Conservation (phyloP, 2,329 filamentous ascomycete species). For the Pyrenophora seminiperda region DNA sequence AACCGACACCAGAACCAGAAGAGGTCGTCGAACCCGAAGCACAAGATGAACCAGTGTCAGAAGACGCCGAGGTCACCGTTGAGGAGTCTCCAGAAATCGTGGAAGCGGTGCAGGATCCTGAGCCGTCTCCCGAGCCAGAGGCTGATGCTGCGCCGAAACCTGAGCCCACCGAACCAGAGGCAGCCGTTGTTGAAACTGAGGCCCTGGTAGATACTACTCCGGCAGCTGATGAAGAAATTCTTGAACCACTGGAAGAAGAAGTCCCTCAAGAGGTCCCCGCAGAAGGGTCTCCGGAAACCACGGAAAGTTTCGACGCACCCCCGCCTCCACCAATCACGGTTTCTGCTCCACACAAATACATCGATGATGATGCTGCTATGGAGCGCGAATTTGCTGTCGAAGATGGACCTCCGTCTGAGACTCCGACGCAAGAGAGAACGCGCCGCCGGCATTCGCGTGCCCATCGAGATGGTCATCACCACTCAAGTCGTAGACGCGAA, state of each 20-base stretch:
- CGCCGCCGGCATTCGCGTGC: constrained; percentile 40
- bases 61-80: too few species aligned
- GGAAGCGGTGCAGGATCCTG: background rate
- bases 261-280: background rate
- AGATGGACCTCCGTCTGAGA: constrained; percentile 28
- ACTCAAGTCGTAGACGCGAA: constrained; percentile 37
- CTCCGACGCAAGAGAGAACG: constrained; percentile 32
- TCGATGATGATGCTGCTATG: constrained; percentile 11
- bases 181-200: background rate
- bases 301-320: background rate
- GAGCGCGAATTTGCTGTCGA: constrained; percentile 37
- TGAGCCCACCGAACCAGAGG: background rate
- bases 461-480: constrained; percentile 34
- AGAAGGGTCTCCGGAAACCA: constrained; percentile 5
- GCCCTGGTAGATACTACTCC: background rate
- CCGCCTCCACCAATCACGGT: background rate
- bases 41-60: background rate
- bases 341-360: background rate
- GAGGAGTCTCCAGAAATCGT: background rate
- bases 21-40: background rate
- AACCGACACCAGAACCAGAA: background rate
- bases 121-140: background rate
- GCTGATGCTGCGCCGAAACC: background rate
- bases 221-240: background rate
- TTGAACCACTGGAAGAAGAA: background rate